Conservation (phyloP, 352 stramenopile genomes). For the Phytophthora hibernalis region DNA sequence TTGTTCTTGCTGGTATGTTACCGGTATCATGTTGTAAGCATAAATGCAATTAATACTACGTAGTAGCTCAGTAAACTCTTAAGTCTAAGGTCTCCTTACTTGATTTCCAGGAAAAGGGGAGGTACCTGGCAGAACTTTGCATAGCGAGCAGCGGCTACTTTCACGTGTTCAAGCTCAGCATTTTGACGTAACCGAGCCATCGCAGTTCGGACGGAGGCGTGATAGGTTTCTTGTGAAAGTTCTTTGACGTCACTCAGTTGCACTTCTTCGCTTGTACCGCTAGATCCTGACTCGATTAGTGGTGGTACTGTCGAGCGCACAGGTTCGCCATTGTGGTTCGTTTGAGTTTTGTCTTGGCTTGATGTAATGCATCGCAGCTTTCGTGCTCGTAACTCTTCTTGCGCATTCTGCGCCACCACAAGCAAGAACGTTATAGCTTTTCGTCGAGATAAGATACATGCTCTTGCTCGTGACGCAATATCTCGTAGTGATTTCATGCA, state of each 20-base stretch:
- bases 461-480: constrained; percentile 47
- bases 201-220: constrained; percentile 28
- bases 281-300: neutral
- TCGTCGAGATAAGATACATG: constrained; percentile 34
- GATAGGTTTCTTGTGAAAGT: constrained; percentile 29
- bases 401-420: constrained; percentile 34
- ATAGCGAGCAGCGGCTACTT: constrained; percentile 38
- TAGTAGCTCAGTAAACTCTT: neutral
- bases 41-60: neutral
- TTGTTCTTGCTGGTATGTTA: neutral
- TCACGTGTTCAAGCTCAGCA: constrained; percentile 39
- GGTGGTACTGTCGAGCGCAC: neutral
- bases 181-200: constrained; percentile 31
- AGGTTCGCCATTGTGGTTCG: neutral
- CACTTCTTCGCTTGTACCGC: neutral
- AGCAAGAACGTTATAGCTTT: constrained; percentile 29
- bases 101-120: constrained; percentile 10
- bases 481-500: constrained; percentile 56
- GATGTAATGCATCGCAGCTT: constrained; percentile 21
- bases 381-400: constrained; percentile 15
- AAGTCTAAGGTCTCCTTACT: neutral
- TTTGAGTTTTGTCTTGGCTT: constrained; percentile 1
- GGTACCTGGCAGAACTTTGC: constrained; percentile 43
- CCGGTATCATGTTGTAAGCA: neutral
- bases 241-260: constrained; percentile 10